Base-by-base conservation (phyloP, 1,139 yeast species). In the Fermentozyma sake region DNA sequence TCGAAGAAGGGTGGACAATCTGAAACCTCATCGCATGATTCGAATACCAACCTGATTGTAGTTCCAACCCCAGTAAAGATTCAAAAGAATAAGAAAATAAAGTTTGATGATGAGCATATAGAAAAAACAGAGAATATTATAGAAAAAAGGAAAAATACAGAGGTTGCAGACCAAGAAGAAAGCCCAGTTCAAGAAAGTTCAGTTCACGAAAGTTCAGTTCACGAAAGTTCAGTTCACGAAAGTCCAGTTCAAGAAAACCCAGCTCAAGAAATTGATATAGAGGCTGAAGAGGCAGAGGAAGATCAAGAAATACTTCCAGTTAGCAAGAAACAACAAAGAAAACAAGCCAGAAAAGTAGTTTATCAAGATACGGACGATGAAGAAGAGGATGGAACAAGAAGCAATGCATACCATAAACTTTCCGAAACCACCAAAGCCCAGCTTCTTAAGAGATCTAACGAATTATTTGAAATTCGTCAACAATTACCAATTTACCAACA, bases 401-500 rank as follows among this genome's bases (percentile, higher is more conserved):
- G 29, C 12, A 35, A 32, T 13, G 27, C 39, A 30, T 32, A 30
- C 34, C 27, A 39, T 33, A 7, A 29, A 6, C 23, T 16, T 2
- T 24, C 34, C 16, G 20, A 26, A 7, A 28, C 24, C 4, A 35
- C 47, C 13, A 27, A 36, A 8, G 26, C 31, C 4, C 50, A 53
- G 17, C 43, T 76, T 18, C 47, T 53, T 20, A 43, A 52, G n/a
- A 64, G 58, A 31, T 76, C 89, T 1, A 39, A 41, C 12, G 55
- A 57, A 8, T 61, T 85, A 10, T 54, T 75, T 5, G 57, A 62
- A 24, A 53, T 68, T 2, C 63, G 96, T 34, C 55, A 72, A 37
- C 63, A 70, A 1, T 62, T 89, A 19, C 96, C 96, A 0, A 83
- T 89, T 19, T 86, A 69, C 51, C 79, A 73, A 39, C 87, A 86